These are phyloP conservation scores for Ophiostoma ulmi DNA, from an alignment of 2,329 filamentous ascomycete genomes.

Conservation along the genomic window DNA sequence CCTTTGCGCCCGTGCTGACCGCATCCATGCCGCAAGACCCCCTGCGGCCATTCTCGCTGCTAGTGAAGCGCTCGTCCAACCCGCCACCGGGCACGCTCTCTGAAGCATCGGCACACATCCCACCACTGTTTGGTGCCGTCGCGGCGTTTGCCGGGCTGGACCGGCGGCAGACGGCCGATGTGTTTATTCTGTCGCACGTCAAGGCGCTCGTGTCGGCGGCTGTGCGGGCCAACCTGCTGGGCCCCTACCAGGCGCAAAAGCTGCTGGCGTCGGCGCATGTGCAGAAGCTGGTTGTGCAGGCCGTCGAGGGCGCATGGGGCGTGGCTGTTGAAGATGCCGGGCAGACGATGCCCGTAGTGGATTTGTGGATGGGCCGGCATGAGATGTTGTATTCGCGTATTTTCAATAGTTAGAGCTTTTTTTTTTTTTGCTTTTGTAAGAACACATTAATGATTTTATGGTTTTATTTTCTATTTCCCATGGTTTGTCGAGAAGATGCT, in stretches of 20 bases:
- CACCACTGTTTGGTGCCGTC: slow-evolving; percentile 65
- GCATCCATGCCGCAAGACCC: slow-evolving; percentile 23
- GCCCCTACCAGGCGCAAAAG: slow-evolving; percentile 73
- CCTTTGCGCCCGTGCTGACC: slow-evolving; percentile 44
- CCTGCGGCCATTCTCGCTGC: slow-evolving; percentile 36
- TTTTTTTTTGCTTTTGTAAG: not conserved
- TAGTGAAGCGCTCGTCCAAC: slow-evolving; percentile 33
- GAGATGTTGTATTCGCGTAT: slow-evolving; percentile 80
- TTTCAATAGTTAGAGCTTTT: slow-evolving; percentile 65
- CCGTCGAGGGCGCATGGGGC: slow-evolving; percentile 57
- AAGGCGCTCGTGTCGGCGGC: slow-evolving; percentile 72
- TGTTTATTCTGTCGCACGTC: slow-evolving; percentile 71
- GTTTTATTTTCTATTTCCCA: too few relatives aligned
- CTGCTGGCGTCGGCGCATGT: slow-evolving; percentile 59
- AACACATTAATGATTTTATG: not conserved
- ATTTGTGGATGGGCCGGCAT: slow-evolving; percentile 77
- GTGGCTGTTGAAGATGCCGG: slow-evolving; percentile 60
- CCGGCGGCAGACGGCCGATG: slow-evolving; percentile 61
- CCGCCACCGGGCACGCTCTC: slow-evolving; percentile 33
- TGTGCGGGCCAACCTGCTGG: slow-evolving; percentile 70
- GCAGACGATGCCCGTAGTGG: slow-evolving; percentile 70
- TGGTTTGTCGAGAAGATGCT: not conserved
- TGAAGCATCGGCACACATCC: slow-evolving; percentile 58
- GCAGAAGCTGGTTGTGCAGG: slow-evolving; percentile 51
- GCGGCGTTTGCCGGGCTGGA: slow-evolving; percentile 57